These are phyloP conservation scores for Zanthoxylum bungeanum DNA, from an alignment of 345 rosid genomes.

Conservation along the genomic window DNA sequence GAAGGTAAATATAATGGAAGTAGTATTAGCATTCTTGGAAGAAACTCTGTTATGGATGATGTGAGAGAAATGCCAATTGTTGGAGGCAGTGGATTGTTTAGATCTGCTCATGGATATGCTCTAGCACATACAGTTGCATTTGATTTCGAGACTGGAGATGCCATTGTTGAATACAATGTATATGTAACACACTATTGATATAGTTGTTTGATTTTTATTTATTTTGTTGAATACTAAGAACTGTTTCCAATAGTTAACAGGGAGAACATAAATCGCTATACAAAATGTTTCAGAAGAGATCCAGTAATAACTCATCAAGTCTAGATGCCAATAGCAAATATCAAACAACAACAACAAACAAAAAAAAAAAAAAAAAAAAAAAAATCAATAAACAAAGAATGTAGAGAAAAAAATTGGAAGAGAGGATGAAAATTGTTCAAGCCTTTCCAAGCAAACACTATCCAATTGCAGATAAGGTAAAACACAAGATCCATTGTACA, in stretches of 20 bases:
- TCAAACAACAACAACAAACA: too few relatives aligned
- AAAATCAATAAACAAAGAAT: too few relatives aligned
- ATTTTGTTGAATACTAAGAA: not conserved
- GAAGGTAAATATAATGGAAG: constrained; percentile 42
- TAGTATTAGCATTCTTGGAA: constrained; percentile 34
- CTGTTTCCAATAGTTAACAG: not conserved
- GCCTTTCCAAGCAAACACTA: constrained; percentile 14
- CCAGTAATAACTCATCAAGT: too few relatives aligned
- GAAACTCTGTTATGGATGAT: constrained; percentile 20
- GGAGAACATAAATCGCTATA: not conserved
- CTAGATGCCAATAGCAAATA: too few relatives aligned
- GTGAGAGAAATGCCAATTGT: constrained; percentile 44
- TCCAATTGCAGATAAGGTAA: constrained; percentile 21
- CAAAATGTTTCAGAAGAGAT: too few relatives aligned
- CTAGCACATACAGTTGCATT: constrained; percentile 29
- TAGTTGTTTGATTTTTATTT: not conserved
- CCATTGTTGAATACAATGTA: constrained; percentile 36
- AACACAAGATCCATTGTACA: constrained; percentile 34
- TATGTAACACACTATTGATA: constrained; percentile 25
- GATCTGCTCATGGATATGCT: constrained; percentile 36
- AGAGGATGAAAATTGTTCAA: constrained; percentile 8
- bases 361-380: too few relatives aligned
- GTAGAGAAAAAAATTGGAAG: too few relatives aligned
- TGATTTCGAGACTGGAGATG: constrained; percentile 33
- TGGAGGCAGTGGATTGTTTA: constrained; percentile 45